phyloP scores from a whole-genome alignment of 345 rosid genomes.

The Sonneratia caseolaris region DNA sequence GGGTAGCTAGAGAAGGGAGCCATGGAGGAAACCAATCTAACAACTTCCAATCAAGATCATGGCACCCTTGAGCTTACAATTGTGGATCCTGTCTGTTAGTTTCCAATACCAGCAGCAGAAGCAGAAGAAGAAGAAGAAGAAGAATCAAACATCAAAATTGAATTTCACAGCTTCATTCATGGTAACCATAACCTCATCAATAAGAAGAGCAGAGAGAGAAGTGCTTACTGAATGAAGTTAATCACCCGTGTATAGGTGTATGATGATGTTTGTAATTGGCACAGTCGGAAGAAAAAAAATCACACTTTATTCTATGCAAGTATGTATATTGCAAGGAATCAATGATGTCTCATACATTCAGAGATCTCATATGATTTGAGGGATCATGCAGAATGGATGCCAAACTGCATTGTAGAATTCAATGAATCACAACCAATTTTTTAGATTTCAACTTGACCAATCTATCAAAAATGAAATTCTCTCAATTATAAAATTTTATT shows the following conservation, averaged over 20 bases:
- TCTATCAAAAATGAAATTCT: no score
- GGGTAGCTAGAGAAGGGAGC: conserved; percentile 25
- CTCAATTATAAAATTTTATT: no score
- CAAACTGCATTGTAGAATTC: no score
- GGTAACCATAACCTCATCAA: not conserved
- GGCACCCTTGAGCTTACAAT: conserved; percentile 7
- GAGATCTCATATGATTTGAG: no score
- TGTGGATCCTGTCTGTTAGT: conserved; percentile 2
- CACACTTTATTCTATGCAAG: not conserved
- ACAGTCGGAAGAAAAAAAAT: not conserved
- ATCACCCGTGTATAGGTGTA: not conserved
- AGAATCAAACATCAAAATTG: not conserved
- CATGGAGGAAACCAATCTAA: conserved; percentile 14
- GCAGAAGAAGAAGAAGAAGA: not conserved
- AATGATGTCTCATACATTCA: no score
- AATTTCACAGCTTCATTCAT: not conserved
- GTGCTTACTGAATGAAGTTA: no score
- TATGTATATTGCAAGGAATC: not conserved
- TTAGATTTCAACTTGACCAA: no score
- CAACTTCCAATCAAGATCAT: conserved; percentile 35
- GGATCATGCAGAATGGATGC: not conserved
- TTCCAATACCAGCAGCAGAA: conserved; percentile 2
- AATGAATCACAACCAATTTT: no score
- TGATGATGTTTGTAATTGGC: not conserved
- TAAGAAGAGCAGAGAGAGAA: not conserved